A percentile compares a stretch with the other conserved stretches of the same genome.
Conservation (phyloP, 805 yeast genomes). For the Suhomyces prunicola region DNA sequence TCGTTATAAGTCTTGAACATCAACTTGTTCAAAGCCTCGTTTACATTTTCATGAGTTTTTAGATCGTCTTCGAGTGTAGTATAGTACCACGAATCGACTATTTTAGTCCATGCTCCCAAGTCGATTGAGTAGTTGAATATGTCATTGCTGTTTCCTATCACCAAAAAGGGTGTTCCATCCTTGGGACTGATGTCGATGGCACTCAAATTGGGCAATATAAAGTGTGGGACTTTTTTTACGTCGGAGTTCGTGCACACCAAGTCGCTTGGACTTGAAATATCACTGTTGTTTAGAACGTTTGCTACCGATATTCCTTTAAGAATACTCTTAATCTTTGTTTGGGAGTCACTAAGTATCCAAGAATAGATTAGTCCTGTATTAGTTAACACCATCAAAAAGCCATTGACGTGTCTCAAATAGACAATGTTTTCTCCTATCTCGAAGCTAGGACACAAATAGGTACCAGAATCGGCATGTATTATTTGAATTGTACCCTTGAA, state of each 20-base stretch:
- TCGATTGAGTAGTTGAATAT: constrained; percentile 42
- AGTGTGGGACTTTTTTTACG: background rate
- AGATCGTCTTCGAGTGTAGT: constrained; percentile 9
- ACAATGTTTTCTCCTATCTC: constrained; percentile 51
- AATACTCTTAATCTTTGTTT: constrained; percentile 23
- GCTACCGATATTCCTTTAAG: constrained; percentile 50
- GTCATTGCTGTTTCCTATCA: constrained; percentile 30
- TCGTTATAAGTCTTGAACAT: constrained; percentile 6
- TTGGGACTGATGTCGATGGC: constrained; percentile 30
- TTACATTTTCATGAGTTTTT: background rate
- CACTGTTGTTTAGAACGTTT: constrained; percentile 43
- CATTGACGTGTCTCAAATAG: constrained; percentile 30
- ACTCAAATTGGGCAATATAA: constrained; percentile 5
- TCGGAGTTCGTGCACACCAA: background rate
- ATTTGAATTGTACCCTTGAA: constrained; percentile 55
- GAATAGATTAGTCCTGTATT: constrained; percentile 48
- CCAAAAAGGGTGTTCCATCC: constrained; percentile 43
- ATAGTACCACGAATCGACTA: constrained; percentile 45
- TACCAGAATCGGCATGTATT: constrained; percentile 43
- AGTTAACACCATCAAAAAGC: constrained; percentile 44
- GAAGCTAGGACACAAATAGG: constrained; percentile 43
- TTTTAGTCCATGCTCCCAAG: constrained; percentile 46
- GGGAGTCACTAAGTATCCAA: constrained; percentile 42
- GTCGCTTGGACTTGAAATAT: constrained; percentile 5
- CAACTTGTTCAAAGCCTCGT: constrained; percentile 2